Conservation (phyloP, 106 monocot genomes). For the Gastrodia elata region DNA sequence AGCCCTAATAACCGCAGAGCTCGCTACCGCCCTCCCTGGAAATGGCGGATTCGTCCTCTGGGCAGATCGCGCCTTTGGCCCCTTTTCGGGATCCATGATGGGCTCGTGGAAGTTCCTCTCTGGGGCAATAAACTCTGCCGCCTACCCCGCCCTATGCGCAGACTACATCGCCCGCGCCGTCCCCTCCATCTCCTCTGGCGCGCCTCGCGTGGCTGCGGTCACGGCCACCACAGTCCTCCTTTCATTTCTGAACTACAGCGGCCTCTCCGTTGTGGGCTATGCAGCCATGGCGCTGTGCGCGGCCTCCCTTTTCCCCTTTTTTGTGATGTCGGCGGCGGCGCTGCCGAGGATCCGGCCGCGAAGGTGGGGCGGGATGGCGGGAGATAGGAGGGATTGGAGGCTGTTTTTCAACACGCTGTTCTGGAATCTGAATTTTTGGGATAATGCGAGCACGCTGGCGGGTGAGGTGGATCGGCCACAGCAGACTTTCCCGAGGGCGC, state of each 20-base stretch:
- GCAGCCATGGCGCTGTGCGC: conserved; percentile 42
- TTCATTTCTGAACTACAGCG: conserved; percentile 63
- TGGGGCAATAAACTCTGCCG: conserved; percentile 73
- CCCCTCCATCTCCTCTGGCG: conserved; percentile 24
- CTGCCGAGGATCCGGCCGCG: conserved; percentile 28
- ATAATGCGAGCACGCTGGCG: conserved; percentile 79
- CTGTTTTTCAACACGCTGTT: conserved; percentile 74
- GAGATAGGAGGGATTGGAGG: conserved; percentile 49
- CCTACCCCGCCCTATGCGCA: conserved; percentile 61
- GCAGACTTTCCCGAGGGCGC: conserved; percentile 57
- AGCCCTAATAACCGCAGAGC: conserved; percentile 76
- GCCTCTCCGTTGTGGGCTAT: conserved; percentile 64
- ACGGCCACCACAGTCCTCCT: conserved; percentile 27
- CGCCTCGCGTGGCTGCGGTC: conserved; percentile 20
- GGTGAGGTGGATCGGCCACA: conserved; percentile 74
- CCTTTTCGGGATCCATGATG: conserved; percentile 58
- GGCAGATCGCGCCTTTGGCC: conserved; percentile 67
- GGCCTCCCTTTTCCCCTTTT: conserved; percentile 49
- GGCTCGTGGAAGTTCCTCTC: conserved; percentile 76
- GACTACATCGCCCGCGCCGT: conserved; percentile 56
- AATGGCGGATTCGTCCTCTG: conserved; percentile 95
- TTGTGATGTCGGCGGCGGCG: conserved; percentile 39
- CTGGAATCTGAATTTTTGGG: conserved; percentile 89
- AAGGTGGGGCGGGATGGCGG: conserved; percentile 37
- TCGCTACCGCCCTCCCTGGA: conserved; percentile 66